Evolutionary conservation across 2,329 filamentous ascomycete species (phyloP).

Genomic region (Fusarium annulatum): DNA sequence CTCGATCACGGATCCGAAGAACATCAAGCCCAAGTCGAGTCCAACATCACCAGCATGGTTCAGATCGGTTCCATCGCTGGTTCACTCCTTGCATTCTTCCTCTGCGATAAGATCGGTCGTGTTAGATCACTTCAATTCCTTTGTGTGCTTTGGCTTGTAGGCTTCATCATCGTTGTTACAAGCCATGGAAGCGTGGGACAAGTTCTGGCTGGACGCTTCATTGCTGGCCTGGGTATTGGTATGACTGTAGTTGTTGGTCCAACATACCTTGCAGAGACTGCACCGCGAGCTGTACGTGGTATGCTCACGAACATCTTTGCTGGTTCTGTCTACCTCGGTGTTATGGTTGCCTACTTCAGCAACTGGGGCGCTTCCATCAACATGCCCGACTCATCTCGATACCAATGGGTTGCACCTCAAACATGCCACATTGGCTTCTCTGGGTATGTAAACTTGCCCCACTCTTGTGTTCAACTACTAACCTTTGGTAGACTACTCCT

Average conservation of each 20-base stretch:
- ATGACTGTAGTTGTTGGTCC: constrained; percentile 47
- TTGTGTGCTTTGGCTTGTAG: constrained; percentile 6
- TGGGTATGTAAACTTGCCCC: not conserved
- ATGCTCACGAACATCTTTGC: constrained; percentile 66
- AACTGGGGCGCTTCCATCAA: constrained; percentile 64
- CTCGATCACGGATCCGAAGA: constrained; percentile 59
- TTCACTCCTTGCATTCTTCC: constrained; percentile 61
- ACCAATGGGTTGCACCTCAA: constrained; percentile 17
- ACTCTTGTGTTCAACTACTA: accelerated
- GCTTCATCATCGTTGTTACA: constrained; percentile 6
- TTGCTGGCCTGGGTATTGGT: constrained; percentile 16
- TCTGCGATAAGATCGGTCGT: constrained; percentile 19
- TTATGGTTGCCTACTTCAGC: constrained; percentile 69
- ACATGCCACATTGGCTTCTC: constrained; percentile 22
- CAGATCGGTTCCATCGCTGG: constrained; percentile 75
- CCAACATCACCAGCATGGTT: constrained; percentile 77
- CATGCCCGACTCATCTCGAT: constrained; percentile 48
- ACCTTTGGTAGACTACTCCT: not conserved
- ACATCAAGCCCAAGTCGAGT: constrained; percentile 69
- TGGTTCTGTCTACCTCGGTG: constrained; percentile 40
- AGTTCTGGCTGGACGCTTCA: constrained; percentile 9
- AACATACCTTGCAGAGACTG: constrained; percentile 71
- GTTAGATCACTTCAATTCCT: constrained; percentile 15
- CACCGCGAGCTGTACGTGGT: constrained; percentile 71
- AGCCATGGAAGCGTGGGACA: constrained; percentile 21